Base-by-base conservation (phyloP, 148 eudicot species). In the Silene uniflora region DNA sequence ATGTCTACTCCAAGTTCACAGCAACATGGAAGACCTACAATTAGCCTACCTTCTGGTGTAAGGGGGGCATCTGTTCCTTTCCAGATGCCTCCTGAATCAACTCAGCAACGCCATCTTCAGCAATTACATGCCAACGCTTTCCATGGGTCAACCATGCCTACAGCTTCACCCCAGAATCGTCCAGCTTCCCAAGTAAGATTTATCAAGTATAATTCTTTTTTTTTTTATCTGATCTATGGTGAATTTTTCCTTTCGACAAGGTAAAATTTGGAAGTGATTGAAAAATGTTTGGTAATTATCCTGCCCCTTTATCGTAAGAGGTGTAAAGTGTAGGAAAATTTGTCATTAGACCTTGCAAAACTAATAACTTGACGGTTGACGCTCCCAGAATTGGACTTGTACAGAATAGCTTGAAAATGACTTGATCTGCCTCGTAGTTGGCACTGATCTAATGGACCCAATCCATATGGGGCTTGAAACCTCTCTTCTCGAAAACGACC, bases 181-280 rank as follows among this genome's bases (percentile, higher is more conserved):
- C 47, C 77, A 25, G 10, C 83, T 75, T 23, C 83, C 32, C 85
- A 84, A 81, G 90, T 87, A 70, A 83, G 67, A 79, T 77, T 39
- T 19, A 52, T 52, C n/a, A 39, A 39, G 18, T 52, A 52, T 16
- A 52, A 39, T 39, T 39, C 44, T 39, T 39, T 39, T 39, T 16
- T 59, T 35, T 21, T 42, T 23, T 9, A 16, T 49, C 61, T 59
- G 65, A 17, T 60, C 14, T 24, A 39, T 64, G n/a, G 12, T 7
- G 17, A 27, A 10, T 10, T 10, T 62, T 47, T 52, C 17, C 17
- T 52, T 52, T 52, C 2, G 56, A 52, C 56, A 52, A 52, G 56
- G 56, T 52, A 12, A 13, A 17, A 16, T 35, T 11, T 46, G 27
- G 56, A 24, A 16, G n/a, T 6, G 10, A 16, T 9, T 18, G 52